Conservation (phyloP, 176 grass and related monocot species). For the Bromus sterilis region DNA sequence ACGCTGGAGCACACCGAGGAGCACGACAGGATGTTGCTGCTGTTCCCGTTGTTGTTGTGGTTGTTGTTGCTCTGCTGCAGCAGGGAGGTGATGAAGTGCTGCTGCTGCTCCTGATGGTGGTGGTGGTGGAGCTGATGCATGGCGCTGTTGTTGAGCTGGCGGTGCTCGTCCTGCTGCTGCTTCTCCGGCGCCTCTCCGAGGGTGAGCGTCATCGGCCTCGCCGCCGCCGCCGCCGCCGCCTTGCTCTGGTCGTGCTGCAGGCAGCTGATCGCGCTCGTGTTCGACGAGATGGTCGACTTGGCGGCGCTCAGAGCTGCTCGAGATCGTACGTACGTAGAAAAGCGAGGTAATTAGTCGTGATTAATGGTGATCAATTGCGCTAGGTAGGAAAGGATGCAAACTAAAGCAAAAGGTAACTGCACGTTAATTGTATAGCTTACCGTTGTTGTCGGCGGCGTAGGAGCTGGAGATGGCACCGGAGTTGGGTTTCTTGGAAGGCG, state of each 20-base stretch:
- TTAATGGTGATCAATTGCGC: not conserved
- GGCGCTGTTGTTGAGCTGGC: not conserved
- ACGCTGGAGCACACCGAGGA: constrained; percentile 40
- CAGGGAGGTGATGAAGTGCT: not conserved
- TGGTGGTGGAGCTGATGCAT: not conserved
- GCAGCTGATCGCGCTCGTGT: constrained; percentile 48
- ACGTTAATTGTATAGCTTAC: not conserved
- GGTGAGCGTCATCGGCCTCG: constrained; percentile 31
- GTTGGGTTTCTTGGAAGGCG: constrained; percentile 29
- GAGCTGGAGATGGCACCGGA: not conserved
- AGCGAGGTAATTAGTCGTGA: not conserved
- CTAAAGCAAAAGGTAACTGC: not conserved
- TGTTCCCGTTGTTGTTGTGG: not conserved
- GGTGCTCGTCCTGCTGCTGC: not conserved
- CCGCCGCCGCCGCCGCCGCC: not conserved
- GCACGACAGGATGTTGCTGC: constrained; percentile 37
- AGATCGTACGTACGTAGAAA: not conserved
- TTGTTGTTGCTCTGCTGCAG: not conserved
- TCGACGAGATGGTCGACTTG: constrained; percentile 50
- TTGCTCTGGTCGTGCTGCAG: constrained; percentile 25
- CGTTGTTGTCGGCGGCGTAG: constrained; percentile 29
- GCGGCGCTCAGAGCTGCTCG: constrained; percentile 6
- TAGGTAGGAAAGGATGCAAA: not conserved
- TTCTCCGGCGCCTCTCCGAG: constrained; percentile 22
- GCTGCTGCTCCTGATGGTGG: constrained; percentile 16